Base-by-base conservation (phyloP, 2,329 filamentous ascomycete species). In the Ophiostoma ulmi region DNA sequence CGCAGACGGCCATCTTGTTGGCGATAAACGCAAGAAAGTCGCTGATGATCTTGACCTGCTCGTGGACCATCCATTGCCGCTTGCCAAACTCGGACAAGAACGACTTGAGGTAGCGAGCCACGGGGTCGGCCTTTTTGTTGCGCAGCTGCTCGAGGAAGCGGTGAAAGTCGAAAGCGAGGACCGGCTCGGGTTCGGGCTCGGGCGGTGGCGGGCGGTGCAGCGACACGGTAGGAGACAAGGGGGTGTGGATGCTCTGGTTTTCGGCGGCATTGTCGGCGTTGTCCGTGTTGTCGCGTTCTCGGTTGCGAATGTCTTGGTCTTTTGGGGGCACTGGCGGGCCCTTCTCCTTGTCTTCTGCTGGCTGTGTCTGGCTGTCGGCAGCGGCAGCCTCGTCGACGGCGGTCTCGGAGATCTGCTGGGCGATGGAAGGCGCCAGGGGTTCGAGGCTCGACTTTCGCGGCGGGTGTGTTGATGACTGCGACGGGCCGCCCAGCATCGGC, bases 1-100 rank as follows among this genome's bases (percentile, higher is more conserved):
- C 95, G 77, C 95, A 99, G 74, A 93, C 87, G 17, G 91, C 93
- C 96, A 99, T 99, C 82, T 98, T 98, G 81, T 97, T 97, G 70
- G 92, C 91, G 74, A 99, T 99, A 77, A 99, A 99, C 64, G 93
- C 89, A 67, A 99, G 83, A 75, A 99, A 99, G 78, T 99, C 96
- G 74, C 92, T 89, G 73, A 99, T 97, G 73, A 99, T 98, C 81
- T 99, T 99, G 78, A 98, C 95, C 79, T 99, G 95, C 81, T 99
- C 95, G 78, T 99, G 95, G 7, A 97, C 95, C 92, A 97, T 97
- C 95, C 95, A 99, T 80, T 98, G 95, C 75, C 94, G 92, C 82
- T 98, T 99, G 48, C 89, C 92, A 80, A 99, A 99, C 79, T 99
- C 96, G 67, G 88, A 89, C 39, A 99, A 82, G 76, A 99, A 99